A percentile compares a stretch with the other conserved stretches of the same genome.
Conservation (phyloP, 1,284 basidiomycete species). For the Spongiforma sp. region DNA sequence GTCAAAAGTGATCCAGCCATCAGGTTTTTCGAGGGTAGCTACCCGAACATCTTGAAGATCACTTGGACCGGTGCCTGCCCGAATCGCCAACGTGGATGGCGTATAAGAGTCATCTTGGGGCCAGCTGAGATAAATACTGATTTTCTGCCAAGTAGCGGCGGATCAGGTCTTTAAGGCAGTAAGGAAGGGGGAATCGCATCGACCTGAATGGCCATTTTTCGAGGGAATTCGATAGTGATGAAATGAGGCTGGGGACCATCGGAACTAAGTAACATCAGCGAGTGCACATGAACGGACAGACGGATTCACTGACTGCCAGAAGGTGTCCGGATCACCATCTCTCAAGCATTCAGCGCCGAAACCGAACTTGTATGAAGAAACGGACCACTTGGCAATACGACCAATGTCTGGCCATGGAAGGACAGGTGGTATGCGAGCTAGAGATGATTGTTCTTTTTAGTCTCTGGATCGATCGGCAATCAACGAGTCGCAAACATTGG, state of each 20-base stretch:
- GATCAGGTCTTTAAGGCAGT: slow-evolving; percentile 1
- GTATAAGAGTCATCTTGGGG: slow-evolving; percentile 97
- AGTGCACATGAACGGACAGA: neutral
- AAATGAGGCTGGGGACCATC: slow-evolving; percentile 98
- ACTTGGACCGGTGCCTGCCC: slow-evolving; percentile 90
- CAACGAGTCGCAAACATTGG: slow-evolving; percentile 26
- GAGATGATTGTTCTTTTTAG: neutral
- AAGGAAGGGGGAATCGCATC: neutral
- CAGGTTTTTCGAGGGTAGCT: slow-evolving; percentile 86
- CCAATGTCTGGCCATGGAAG: slow-evolving; percentile 83
- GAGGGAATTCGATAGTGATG: slow-evolving; percentile 93
- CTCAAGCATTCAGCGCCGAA: slow-evolving; percentile 93
- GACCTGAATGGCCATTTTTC: slow-evolving; percentile 90
- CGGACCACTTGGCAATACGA: slow-evolving; percentile 91
- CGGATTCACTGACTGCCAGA: slow-evolving; percentile 88
- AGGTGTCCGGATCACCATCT: slow-evolving; percentile 89
- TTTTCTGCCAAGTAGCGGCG: slow-evolving; percentile 65
- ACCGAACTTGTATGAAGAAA: slow-evolving; percentile 96
- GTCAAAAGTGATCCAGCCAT: slow-evolving; percentile 95
- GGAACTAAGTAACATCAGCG: slow-evolving; percentile 59
- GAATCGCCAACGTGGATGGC: slow-evolving; percentile 87
- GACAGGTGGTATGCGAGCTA: slow-evolving; percentile 49
- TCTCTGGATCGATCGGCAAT: neutral
- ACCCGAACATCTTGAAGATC: slow-evolving; percentile 94
- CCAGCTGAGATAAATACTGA: slow-evolving; percentile 90